Evolutionary conservation across 225 moss, liverwort and hornwort genomes (phyloP).

Genomic region (Ulota crispa): DNA sequence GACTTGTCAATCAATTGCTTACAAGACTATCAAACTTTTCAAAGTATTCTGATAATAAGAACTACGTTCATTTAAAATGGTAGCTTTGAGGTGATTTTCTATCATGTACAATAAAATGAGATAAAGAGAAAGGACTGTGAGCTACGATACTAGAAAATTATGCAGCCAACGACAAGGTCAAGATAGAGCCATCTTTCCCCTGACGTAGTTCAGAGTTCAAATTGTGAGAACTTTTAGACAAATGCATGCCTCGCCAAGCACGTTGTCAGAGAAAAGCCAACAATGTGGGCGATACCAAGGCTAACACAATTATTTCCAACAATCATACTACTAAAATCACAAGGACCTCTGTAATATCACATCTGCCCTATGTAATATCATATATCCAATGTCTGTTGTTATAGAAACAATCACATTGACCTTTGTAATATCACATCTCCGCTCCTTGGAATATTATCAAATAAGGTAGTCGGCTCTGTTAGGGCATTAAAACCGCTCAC

Average conservation of each 20-base stretch:
- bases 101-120: neutral
- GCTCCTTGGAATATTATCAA: no score
- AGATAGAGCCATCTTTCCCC: neutral
- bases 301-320: neutral
- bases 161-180: neutral
- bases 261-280: constrained; percentile 1
- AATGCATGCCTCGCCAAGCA: neutral
- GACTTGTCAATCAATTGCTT: neutral
- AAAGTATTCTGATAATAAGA: no score
- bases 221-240: neutral
- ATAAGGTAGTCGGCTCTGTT: no score
- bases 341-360: no score
- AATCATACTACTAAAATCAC: no score
- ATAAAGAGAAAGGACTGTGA: neutral
- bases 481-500: no score
- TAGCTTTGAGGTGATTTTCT: neutral
- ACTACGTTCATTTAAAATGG: neutral
- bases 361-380: no score
- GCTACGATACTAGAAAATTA: neutral
- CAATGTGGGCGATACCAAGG: neutral
- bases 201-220: neutral
- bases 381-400: no score
- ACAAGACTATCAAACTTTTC: neutral
- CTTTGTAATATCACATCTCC: no score
- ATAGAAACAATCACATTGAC: no score